Conservation (phyloP, 345 rosid species). For the Eucalyptus victrix region DNA sequence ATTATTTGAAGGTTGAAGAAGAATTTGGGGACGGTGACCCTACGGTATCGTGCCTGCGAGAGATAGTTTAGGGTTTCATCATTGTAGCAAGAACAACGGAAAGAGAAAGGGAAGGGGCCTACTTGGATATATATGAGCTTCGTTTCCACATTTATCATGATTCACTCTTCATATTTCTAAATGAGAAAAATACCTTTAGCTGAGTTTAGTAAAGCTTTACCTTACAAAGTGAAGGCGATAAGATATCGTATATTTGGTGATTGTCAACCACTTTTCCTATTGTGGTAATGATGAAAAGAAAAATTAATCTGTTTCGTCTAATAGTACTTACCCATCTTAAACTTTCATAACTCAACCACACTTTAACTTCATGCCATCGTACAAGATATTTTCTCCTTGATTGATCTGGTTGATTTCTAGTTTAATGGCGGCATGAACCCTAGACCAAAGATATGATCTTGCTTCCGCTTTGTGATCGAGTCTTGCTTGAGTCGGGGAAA, state of each 20-base stretch:
- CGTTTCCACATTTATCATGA: conserved; percentile 4
- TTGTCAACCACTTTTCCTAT: neutral
- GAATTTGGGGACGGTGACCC: neutral
- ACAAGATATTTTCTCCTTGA: neutral
- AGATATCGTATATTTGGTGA: neutral
- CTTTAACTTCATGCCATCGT: neutral
- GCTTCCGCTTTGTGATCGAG: neutral
- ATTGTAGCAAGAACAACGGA: conserved; percentile 2
- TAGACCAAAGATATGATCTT: neutral
- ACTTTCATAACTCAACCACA: neutral
- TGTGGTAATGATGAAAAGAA: neutral
- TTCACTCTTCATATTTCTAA: neutral
- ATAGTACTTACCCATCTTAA: neutral
- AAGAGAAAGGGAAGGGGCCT: conserved; percentile 1
- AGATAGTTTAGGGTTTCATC: neutral
- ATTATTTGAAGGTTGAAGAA: neutral
- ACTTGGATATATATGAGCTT: neutral
- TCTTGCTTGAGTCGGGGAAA: neutral
- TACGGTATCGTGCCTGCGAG: neutral
- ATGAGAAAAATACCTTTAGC: neutral
- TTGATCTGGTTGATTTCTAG: neutral
- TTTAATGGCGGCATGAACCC: neutral
- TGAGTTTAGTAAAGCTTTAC: neutral
- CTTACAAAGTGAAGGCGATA: neutral
- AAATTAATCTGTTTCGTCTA: neutral